Base-by-base conservation (phyloP, 176 grass and related monocot genomes). In the Puya raimondii region DNA sequence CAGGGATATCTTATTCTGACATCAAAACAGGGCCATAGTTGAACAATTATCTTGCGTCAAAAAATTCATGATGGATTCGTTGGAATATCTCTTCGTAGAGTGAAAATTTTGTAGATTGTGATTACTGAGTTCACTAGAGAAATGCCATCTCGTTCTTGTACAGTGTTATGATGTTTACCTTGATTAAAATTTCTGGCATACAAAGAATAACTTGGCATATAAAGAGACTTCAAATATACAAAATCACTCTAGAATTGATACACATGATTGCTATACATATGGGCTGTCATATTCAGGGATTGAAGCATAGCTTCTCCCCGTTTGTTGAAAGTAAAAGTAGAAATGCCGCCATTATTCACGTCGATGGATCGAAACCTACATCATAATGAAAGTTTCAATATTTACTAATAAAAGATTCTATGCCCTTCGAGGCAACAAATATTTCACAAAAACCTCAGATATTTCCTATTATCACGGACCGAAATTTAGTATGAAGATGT, bases 341-440 rank as follows among this genome's bases (percentile, higher is more conserved):
- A 95, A 73, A 95, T 82, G 15, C 91, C 91, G 23, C 91, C 91
- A 2, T 90, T 95, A 70, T 95, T 90, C 71, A 90, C 76, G 87
- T 90, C 87, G 67, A 87, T 76, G 27, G 91, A 81, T 9, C 87
- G 81, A 73, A 90, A 96, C 81, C 87, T 90, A 70, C 51, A 80
- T 23, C 25, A 56, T 14, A 49, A 69, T 11, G 48, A 75, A 2
- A n/a, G 18, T 66, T 75, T 16, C 22, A 51, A 5, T 2, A 52
- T 52, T 17, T 26, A 14, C 54, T 59, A 59, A 9, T 9, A 59
- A 8, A 59, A 18, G 1, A 59, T 56, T 59, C n/a, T 12, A n/a
- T 16, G 14, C 54, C 54, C 54, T 59, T 59, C 54, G 21, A 4
- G 2, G 16, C 4, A 33, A 33, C 68, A 58, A 14, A 23, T 53